Conservation (phyloP, 73 alveolate species). For the Paramecium sonneborni region DNA sequence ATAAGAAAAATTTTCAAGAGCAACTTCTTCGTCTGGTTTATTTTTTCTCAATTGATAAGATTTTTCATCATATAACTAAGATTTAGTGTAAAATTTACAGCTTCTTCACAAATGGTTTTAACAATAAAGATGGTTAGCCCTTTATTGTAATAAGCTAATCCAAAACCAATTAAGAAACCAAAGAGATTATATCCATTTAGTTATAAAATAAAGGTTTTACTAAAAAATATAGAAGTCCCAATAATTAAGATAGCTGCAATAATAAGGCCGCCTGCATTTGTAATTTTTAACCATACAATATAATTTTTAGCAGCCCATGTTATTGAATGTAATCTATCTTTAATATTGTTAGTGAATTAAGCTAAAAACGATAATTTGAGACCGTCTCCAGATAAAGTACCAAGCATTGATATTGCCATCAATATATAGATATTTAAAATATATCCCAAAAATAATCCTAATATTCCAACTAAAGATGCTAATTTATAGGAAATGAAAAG, state of each 20-base stretch:
- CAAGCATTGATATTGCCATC: conserved; percentile 8
- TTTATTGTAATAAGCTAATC: conserved; percentile 22
- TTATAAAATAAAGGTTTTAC: neutral
- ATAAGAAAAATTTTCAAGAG: neutral
- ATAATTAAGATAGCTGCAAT: neutral
- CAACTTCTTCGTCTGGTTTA: conserved; percentile 17
- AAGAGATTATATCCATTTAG: conserved; percentile 38
- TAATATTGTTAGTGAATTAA: neutral
- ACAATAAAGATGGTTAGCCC: conserved; percentile 11
- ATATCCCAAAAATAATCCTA: conserved; percentile 1
- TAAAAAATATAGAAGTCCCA: conserved; percentile 12
- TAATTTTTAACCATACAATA: conserved; percentile 31
- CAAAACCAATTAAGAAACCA: conserved; percentile 30
- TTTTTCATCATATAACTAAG: conserved; percentile 18
- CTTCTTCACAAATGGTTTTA: conserved; percentile 31
- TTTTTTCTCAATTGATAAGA: neutral
- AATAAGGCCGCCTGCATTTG: neutral
- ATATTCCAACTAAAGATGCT: neutral
- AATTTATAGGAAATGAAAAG: conserved; percentile 2
- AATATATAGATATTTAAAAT: neutral
- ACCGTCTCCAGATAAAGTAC: neutral
- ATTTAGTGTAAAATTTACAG: neutral
- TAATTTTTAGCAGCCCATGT: conserved; percentile 53
- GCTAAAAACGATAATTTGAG: conserved; percentile 19
- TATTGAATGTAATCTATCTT: neutral